Base-by-base conservation (phyloP, 345 rosid species). In the Pugionium dolabratum region DNA sequence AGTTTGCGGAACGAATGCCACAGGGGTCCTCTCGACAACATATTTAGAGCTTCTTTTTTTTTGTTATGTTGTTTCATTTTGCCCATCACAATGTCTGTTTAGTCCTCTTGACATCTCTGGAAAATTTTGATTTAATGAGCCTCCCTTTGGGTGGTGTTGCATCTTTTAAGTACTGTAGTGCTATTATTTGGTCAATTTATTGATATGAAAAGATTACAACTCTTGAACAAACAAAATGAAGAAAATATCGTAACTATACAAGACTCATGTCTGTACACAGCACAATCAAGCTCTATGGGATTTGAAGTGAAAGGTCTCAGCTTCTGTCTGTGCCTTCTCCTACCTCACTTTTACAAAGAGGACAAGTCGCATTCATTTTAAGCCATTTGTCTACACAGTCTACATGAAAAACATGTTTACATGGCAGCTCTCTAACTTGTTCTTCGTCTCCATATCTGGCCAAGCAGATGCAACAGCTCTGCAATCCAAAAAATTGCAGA, bases 401-500 rank as follows among this genome's bases (percentile, higher is more conserved):
- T 1, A 84, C 85, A 44, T 84, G 90, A 77, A 89, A 84, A 5
- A 86, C 81, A 60, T 89, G 96, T 49, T 9, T 29, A 66, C 96
- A 86, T 1, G 84, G 82, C 58, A 88, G 67, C 75, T 86, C 96
- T 75, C 84, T 80, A 51, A 88, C 77, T 63, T 83, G 79, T 27
- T 86, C 90, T 2, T 80, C 54, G 4, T 88, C 88, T n/a, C 67
- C 86, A 59, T 84, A 89, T 63, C 76, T 78, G 1, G 84, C 69
- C 79, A 89, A 73, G 78, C 96, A 89, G 47, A 86, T 89, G 58
- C 92, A 89, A 70, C 96, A 89, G 44, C 79, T 79, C 96, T 88
- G 80, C 77, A 76, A 58, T 50, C 43, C 63, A 27, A 35, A 26
- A 30, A 27, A 33, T 26, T 18, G 30, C 43, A 50, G 43, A 55